Evolutionary conservation across 306 rosid genomes (phyloP).

Genomic region (Morella rubra): DNA sequence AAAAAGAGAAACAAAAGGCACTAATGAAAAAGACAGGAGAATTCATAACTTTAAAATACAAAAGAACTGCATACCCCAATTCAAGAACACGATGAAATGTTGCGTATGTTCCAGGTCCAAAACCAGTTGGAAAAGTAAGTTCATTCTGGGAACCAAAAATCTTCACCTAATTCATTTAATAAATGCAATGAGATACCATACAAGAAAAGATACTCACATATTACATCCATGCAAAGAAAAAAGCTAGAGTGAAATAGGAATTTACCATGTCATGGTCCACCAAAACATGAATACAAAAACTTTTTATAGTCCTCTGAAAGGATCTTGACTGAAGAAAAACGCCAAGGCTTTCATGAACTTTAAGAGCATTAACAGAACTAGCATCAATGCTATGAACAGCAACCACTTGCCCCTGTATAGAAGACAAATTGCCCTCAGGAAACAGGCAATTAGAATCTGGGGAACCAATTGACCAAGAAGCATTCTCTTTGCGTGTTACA

Average conservation of each 20-base stretch:
- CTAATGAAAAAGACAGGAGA: neutral
- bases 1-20: neutral
- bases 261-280: constrained; percentile 60
- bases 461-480: constrained; percentile 26
- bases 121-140: constrained; percentile 63
- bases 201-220: constrained; percentile 8
- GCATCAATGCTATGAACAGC: constrained; percentile 45
- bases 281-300: constrained; percentile 68
- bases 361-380: constrained; percentile 37
- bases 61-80: constrained; percentile 47
- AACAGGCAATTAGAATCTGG: constrained; percentile 43
- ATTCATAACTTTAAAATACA: neutral
- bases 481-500: constrained; percentile 36
- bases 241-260: constrained; percentile 3
- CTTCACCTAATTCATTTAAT: constrained; percentile 51
- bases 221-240: constrained; percentile 23
- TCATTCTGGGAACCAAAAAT: constrained; percentile 50
- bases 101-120: constrained; percentile 78
- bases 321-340: constrained; percentile 43
- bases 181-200: constrained; percentile 22
- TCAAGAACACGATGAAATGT: constrained; percentile 78
- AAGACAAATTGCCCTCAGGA: constrained; percentile 71
- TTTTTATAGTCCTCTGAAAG: constrained; percentile 35
- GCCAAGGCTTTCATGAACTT: constrained; percentile 32
- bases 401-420: constrained; percentile 60